A percentile compares a stretch with the other conserved stretches of the same genome.
phyloP scores from a whole-genome alignment of 495 filamentous ascomycete genomes.

The Neurospora sp. region DNA sequence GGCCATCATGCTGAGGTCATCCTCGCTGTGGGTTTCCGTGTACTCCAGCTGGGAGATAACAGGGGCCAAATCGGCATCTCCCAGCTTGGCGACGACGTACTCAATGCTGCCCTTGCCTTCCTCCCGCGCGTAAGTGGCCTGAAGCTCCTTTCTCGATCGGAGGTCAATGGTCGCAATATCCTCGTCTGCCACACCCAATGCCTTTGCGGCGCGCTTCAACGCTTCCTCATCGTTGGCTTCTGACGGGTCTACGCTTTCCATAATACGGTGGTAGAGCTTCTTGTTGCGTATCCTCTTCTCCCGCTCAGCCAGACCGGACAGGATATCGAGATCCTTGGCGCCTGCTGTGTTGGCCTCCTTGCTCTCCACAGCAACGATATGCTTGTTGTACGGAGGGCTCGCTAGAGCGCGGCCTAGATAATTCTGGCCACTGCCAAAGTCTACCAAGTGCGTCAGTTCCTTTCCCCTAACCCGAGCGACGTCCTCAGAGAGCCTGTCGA shows the following conservation, averaged over 20 bases:
- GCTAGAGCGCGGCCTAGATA: constrained; percentile 86
- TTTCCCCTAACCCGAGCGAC: constrained; percentile 27
- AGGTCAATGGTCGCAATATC: constrained; percentile 32
- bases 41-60: constrained; percentile 37
- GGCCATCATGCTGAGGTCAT: constrained; percentile 57
- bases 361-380: constrained; percentile 86
- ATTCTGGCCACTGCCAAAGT: constrained; percentile 94
- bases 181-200: constrained; percentile 21
- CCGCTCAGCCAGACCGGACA: constrained; percentile 58
- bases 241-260: constrained; percentile 28
- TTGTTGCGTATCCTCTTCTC: constrained; percentile 64
- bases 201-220: constrained; percentile 26
- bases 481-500: constrained; percentile 43
- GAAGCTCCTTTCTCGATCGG: constrained; percentile 33
- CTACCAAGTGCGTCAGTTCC: constrained; percentile 77
- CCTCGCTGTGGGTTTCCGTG: constrained; percentile 15
- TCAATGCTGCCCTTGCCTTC: constrained; percentile 57
- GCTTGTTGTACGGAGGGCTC: constrained; percentile 69
- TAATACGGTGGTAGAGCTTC: constrained; percentile 50
- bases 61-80: constrained; percentile 49
- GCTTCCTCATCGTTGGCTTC: constrained; percentile 29
- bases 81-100: constrained; percentile 50
- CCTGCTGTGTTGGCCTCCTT: constrained; percentile 74
- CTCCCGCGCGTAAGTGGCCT: constrained; percentile 33
- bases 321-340: constrained; percentile 70